Conservation (phyloP, 352 stramenopile species). For the Globisporangium nunn region DNA sequence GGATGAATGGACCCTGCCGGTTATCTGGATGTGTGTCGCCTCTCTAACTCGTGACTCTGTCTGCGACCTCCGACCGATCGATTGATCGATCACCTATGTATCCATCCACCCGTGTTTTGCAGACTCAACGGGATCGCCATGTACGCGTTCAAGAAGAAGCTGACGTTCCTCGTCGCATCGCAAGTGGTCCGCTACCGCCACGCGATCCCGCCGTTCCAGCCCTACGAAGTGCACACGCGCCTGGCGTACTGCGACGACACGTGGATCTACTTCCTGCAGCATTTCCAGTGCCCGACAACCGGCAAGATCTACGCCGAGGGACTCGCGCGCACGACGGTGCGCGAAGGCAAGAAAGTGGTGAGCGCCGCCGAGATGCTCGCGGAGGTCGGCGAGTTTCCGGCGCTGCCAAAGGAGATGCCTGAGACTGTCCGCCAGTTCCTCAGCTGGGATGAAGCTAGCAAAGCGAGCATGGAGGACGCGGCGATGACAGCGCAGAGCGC, state of each 20-base stretch:
- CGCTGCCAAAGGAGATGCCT: conserved; percentile 27
- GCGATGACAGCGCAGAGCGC: background rate
- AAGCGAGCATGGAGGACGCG: conserved; percentile 4
- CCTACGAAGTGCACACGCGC: conserved; percentile 56
- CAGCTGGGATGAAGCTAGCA: conserved; percentile 28
- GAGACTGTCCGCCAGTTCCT: conserved; percentile 36
- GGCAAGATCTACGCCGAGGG: conserved; percentile 52
- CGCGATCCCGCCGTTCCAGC: conserved; percentile 41
- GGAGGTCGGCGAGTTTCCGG: conserved; percentile 17
- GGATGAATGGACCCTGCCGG: too few relatives aligned
- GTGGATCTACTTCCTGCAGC: conserved; percentile 61
- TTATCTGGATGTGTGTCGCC: too few relatives aligned
- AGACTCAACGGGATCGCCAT: conserved; percentile 22
- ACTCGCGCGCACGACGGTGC: conserved; percentile 29
- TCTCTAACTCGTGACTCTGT: background rate
- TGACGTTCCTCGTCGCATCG: conserved; percentile 53
- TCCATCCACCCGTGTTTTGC: background rate
- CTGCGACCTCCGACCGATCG: conserved; percentile 24
- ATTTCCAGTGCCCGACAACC: conserved; percentile 41
- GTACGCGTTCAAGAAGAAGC: conserved; percentile 50
- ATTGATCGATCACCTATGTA: background rate
- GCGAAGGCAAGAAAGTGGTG: conserved; percentile 15
- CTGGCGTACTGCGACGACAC: conserved; percentile 48
- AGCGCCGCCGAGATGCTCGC: conserved; percentile 18
- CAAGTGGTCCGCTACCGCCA: conserved; percentile 61